Conservation (phyloP, 2,329 filamentous ascomycete genomes). For the Erysiphe pulchra region DNA sequence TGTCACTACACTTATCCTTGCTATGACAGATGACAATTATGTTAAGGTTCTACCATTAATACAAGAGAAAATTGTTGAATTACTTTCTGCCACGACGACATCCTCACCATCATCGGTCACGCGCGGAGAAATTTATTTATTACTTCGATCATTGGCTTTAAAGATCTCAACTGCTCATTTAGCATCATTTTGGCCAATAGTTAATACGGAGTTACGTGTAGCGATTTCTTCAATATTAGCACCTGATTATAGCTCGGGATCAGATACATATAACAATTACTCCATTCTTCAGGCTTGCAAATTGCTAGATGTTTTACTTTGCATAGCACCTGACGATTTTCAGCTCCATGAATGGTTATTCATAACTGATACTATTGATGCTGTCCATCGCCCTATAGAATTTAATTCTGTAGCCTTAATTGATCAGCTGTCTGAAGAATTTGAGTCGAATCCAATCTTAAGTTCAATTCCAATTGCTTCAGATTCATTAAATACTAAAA, state of each 20-base stretch:
- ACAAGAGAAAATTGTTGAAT: conserved; percentile 63
- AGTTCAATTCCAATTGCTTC: conserved; percentile 7
- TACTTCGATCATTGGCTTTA: conserved; percentile 58
- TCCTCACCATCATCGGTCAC: conserved; percentile 84
- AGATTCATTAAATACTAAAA: conserved; percentile 6
- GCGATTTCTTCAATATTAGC: conserved; percentile 52
- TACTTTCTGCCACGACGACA: conserved; percentile 57
- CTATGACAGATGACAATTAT: conserved; percentile 54
- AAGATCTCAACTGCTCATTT: conserved; percentile 59
- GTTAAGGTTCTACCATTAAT: conserved; percentile 48
- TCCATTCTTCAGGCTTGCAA: conserved; percentile 81
- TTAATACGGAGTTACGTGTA: conserved; percentile 64
- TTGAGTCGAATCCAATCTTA: conserved; percentile 17
- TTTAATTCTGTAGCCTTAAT: conserved; percentile 51
- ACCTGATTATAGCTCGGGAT: conserved; percentile 32
- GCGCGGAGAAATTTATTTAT: conserved; percentile 69
- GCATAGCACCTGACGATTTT: conserved; percentile 78
- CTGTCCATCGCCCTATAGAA: conserved; percentile 54
- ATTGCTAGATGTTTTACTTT: conserved; percentile 67
- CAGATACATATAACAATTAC: conserved; percentile 50
- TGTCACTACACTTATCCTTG: conserved; percentile 54
- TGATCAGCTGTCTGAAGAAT: conserved; percentile 59
- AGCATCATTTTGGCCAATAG: conserved; percentile 65
- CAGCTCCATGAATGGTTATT: conserved; percentile 98
- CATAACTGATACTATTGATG: conserved; percentile 88